Percentiles rank a stretch among this genome's conserved stretches.
Conservation (phyloP, 805 yeast species). For the Candida parachauliodes region DNA sequence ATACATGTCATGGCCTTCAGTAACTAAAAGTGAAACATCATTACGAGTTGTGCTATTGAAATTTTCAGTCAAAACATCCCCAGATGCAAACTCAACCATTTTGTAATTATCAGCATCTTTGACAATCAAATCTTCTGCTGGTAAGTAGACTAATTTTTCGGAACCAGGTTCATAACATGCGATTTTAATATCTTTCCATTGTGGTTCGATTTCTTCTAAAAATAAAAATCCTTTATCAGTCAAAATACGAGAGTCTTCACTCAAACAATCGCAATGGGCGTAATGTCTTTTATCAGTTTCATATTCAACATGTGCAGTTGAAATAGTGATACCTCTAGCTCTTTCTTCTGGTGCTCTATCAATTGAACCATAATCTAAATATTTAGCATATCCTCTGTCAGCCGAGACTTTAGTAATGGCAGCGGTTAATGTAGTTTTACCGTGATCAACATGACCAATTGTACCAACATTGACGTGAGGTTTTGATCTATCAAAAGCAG, state of each 20-base stretch:
- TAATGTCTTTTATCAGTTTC: conserved; percentile 93
- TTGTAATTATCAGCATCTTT: conserved; percentile 7
- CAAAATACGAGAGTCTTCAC: neutral
- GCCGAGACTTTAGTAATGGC: conserved; percentile 96
- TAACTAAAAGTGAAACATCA: conserved; percentile 6
- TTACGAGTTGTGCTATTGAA: too few species aligned
- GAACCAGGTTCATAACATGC: conserved; percentile 1
- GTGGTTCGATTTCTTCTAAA: neutral
- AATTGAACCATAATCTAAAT: conserved; percentile 88
- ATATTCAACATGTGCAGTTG: conserved; percentile 97
- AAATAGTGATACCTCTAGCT: conserved; percentile 98
- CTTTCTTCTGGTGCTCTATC: conserved; percentile 99
- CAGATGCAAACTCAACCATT: conserved; percentile 7
- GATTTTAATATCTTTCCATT: conserved; percentile 5
- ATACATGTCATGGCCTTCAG: conserved; percentile 7
- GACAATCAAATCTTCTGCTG: conserved; percentile 5
- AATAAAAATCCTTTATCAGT: conserved; percentile 8
- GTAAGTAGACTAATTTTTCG: conserved; percentile 1
- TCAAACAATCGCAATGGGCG: conserved; percentile 95
- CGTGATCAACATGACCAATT: conserved; percentile 98
- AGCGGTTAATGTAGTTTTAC: conserved; percentile 97
- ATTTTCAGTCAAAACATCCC: too few species aligned
- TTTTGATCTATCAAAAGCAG: conserved; percentile 89
- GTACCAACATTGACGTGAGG: conserved; percentile 98
- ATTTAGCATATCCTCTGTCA: conserved; percentile 84